phyloP scores from a whole-genome alignment of 78 protist species.

The Planoprotostelium fungivorum region DNA sequence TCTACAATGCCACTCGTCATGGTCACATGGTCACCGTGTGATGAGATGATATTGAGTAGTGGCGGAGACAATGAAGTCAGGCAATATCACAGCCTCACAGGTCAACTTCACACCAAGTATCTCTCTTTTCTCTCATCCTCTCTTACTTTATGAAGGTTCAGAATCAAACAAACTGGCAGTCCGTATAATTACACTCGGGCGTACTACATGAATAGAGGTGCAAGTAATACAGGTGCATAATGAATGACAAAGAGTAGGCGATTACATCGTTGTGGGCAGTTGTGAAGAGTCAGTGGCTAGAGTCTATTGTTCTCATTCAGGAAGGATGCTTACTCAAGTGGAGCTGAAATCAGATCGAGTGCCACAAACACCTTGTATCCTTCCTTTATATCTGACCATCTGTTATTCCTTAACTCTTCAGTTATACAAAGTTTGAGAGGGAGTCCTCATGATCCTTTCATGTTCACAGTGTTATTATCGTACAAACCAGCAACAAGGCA shows the following conservation, averaged over 20 bases:
- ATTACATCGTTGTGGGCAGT: background rate
- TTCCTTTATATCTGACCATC: background rate
- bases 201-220: background rate
- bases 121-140: background rate
- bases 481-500: background rate
- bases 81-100: background rate
- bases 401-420: background rate
- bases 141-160: background rate
- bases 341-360: background rate
- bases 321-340: background rate
- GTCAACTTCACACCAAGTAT: background rate
- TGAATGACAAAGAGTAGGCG: background rate
- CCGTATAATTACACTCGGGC: background rate
- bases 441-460: background rate
- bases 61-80: background rate
- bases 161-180: background rate
- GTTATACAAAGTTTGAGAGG: background rate
- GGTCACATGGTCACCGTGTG: background rate
- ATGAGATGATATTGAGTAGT: background rate
- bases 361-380: background rate
- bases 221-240: background rate
- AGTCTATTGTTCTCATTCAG: background rate
- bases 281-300: background rate
- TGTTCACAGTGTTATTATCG: background rate
- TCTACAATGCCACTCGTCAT: background rate